Evolutionary conservation across 345 rosid species (phyloP), one percentile per base, ranked within the genome.

Genomic region (Dimocarpus longan): DNA sequence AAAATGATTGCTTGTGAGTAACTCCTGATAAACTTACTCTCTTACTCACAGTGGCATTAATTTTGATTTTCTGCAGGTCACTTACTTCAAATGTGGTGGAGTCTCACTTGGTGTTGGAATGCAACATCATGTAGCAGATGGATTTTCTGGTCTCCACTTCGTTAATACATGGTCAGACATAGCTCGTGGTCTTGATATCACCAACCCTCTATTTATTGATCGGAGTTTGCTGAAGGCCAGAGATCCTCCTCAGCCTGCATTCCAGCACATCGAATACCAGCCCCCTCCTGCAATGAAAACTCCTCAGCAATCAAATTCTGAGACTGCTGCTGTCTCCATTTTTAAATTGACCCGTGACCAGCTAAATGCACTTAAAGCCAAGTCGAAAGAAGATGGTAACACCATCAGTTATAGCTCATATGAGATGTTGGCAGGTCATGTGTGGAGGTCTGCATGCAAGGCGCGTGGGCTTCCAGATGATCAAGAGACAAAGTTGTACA

Each of bases 91-190:
- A 84, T 95, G 99, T 43, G 98, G 99, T 12, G 97, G 99, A 78
- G 95, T 82, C 52, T 93, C 99, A n/a, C 95, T 95, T 68, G 99
- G 99, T 0, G 99, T 93, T 46, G 99, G 99, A 21, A 93, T 95
- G 97, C 98, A 95, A 76, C 99, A 95, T 82, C 94, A 93, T 78
- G 95, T 72, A 1, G 99, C 99, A 1, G 99, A 95, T 81, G 99
- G 99, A 48, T 93, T 86, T 85, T 95, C 99, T 44, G 98, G 97
- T 71, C 96, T 95, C 59, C 99, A 95, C 83, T 95, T 95, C 68
- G 90, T 95, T 71, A 95, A 95, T 16, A 75, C 98, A 21, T 95
- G 99, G 99, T 90, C 99, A 44, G 98, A 93, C 77, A 90, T 95
- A 88, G 94, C 97, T 66, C 93, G 98, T 44, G 99, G 96, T 71